phyloP scores from a whole-genome alignment of 768 basidiomycete species.

The Leccinum imitatum region DNA sequence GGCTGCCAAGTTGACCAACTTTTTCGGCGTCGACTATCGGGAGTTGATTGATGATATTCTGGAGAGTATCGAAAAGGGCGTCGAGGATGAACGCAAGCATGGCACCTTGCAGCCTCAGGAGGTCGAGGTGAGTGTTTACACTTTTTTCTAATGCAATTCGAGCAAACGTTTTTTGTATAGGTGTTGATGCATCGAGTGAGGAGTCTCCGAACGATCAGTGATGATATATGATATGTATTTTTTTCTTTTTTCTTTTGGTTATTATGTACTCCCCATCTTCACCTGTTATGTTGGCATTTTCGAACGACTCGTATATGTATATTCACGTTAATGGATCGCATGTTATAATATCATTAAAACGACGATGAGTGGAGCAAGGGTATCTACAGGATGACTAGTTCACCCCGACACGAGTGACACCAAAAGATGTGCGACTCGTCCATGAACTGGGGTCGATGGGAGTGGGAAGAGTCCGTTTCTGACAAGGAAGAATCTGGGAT shows the following conservation, averaged over 20 bases:
- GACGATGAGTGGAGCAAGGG: background rate
- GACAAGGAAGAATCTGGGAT: slow-evolving; percentile 35
- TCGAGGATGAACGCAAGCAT: slow-evolving; percentile 64
- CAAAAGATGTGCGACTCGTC: slow-evolving; percentile 90
- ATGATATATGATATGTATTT: slow-evolving; percentile 2
- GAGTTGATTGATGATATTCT: slow-evolving; percentile 75
- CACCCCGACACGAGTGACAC: slow-evolving; percentile 81
- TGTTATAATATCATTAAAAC: slow-evolving; percentile 11
- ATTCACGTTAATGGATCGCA: slow-evolving; percentile 21
- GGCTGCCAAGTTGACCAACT: slow-evolving; percentile 82
- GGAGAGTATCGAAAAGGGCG: slow-evolving; percentile 75
- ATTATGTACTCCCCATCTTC: slow-evolving; percentile 1
- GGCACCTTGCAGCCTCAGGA: slow-evolving; percentile 69
- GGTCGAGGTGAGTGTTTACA: slow-evolving; percentile 54
- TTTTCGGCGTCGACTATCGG: slow-evolving; percentile 85
- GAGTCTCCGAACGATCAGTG: slow-evolving; percentile 28
- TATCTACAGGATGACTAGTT: slow-evolving; percentile 66
- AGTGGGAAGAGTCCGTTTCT: slow-evolving; percentile 17
- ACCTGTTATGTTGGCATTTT: slow-evolving; percentile 8
- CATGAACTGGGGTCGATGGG: slow-evolving; percentile 67
- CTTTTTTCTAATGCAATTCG: background rate
- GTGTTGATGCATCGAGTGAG: slow-evolving; percentile 43
- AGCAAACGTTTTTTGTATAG: slow-evolving; percentile 30
- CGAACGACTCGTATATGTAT: slow-evolving; percentile 13
- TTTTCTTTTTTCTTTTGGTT: slow-evolving; percentile 12